Percentiles rank a stretch among this genome's conserved stretches.
Conservation (phyloP, 2,329 filamentous ascomycete species). For the Chrysoporthe puriensis region DNA sequence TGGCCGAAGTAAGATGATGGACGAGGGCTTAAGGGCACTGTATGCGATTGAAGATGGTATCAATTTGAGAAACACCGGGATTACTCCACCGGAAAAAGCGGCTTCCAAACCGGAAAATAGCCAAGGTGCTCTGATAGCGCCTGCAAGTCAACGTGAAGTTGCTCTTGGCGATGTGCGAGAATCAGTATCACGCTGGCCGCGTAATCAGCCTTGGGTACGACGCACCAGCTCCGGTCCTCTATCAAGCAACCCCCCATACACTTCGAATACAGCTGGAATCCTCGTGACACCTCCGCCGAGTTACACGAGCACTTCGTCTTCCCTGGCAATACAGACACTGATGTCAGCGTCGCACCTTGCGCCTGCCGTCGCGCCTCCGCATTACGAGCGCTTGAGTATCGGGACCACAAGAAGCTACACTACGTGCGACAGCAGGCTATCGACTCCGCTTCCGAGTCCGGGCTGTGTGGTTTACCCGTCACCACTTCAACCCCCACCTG, state of each 20-base stretch:
- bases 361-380: background rate
- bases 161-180: background rate
- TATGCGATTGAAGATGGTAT: slow-evolving; percentile 12
- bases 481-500: slow-evolving; percentile 18
- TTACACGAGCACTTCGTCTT: slow-evolving; percentile 8
- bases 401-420: slow-evolving; percentile 17
- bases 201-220: slow-evolving; percentile 3
- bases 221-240: background rate
- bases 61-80: background rate
- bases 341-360: slow-evolving; percentile 6
- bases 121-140: background rate
- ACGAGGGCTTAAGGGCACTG: slow-evolving; percentile 18
- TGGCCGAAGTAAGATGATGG: slow-evolving; percentile 8
- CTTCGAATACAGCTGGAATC: background rate
- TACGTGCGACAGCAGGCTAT: slow-evolving; percentile 15
- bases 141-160: slow-evolving; percentile 3
- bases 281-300: slow-evolving; percentile 15
- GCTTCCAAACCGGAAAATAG: background rate
- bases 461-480: slow-evolving; percentile 17
- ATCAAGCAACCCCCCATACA: slow-evolving; percentile 12
- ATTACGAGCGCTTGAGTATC: slow-evolving; percentile 8
- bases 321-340: slow-evolving; percentile 6
- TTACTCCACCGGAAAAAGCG: background rate
- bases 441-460: slow-evolving; percentile 8
- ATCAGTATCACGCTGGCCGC: slow-evolving; percentile 15